These are phyloP conservation scores for Jatropha curcas DNA, from an alignment of 345 rosid genomes.

Conservation along the genomic window DNA sequence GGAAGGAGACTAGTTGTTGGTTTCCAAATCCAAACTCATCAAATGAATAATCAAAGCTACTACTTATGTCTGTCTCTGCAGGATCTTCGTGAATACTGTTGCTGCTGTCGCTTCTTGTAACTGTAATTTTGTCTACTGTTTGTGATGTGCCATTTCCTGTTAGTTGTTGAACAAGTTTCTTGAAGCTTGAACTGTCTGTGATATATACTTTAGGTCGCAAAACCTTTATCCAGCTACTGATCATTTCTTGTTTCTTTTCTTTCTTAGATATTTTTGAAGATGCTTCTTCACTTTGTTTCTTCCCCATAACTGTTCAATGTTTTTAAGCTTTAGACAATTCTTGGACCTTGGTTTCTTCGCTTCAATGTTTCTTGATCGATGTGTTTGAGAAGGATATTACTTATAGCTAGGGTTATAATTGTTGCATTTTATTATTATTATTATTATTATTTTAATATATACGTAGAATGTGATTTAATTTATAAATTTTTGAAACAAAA, in stretches of 20 bases:
- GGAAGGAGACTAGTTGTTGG: background rate
- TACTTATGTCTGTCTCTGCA: background rate
- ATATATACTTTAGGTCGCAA: conserved; percentile 50
- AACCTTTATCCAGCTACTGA: conserved; percentile 27
- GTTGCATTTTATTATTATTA: too few relatives aligned
- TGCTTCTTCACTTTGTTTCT: conserved; percentile 28
- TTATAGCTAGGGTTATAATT: too few relatives aligned
- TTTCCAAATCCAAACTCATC: conserved; percentile 8
- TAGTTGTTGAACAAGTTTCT: conserved; percentile 50
- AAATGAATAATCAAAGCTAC: background rate
- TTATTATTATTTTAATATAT: too few relatives aligned
- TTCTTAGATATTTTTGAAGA: conserved; percentile 30
- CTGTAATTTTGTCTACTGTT: background rate
- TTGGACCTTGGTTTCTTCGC: background rate
- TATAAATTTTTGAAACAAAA: background rate
- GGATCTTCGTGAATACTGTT: too few relatives aligned
- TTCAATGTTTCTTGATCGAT: background rate
- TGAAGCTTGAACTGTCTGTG: conserved; percentile 47
- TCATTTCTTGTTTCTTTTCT: conserved; percentile 13
- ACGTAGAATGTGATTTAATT: background rate
- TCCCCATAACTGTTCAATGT: conserved; percentile 29
- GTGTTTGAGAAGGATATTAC: background rate
- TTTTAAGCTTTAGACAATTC: background rate
- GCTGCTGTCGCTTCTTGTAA: background rate
- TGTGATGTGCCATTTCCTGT: conserved; percentile 31